These are phyloP conservation scores for Aspergillus hortae DNA, from an alignment of 2,329 filamentous ascomycete species.

Conservation along the genomic window DNA sequence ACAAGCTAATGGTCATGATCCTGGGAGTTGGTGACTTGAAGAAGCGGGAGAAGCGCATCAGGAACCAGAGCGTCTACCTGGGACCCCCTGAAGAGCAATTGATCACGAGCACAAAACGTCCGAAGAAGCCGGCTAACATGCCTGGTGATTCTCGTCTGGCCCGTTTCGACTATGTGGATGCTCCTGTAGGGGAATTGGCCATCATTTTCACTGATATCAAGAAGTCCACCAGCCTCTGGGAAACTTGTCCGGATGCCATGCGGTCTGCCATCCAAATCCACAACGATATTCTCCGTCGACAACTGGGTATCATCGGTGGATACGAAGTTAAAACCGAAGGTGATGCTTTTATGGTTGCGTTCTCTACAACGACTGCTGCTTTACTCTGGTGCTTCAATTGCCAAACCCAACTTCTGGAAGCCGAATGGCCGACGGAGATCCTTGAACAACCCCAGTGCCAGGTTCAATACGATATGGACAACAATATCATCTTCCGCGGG, in stretches of 20 bases:
- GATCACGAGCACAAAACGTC: slow-evolving; percentile 61
- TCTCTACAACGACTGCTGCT: slow-evolving; percentile 91
- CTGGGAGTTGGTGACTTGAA: slow-evolving; percentile 89
- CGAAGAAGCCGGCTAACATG: slow-evolving; percentile 55
- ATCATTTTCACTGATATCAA: slow-evolving; percentile 99
- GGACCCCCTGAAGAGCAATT: slow-evolving; percentile 65
- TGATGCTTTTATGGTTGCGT: slow-evolving; percentile 98
- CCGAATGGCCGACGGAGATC: slow-evolving; percentile 91
- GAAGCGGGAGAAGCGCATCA: slow-evolving; percentile 69
- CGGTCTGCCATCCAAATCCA: slow-evolving; percentile 94
- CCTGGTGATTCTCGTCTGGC: slow-evolving; percentile 82
- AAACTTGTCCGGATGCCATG: slow-evolving; percentile 93
- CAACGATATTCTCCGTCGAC: slow-evolving; percentile 93
- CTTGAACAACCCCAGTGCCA: slow-evolving; percentile 81
- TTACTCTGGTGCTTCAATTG: slow-evolving; percentile 96
- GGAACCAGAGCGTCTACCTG: slow-evolving; percentile 81
- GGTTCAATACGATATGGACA: slow-evolving; percentile 76
- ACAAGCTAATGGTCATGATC: slow-evolving; percentile 99
- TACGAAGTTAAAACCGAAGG: slow-evolving; percentile 99
- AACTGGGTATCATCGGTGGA: slow-evolving; percentile 87
- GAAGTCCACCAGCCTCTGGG: slow-evolving; percentile 94
- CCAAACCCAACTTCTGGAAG: slow-evolving; percentile 80
- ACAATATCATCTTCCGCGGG: slow-evolving; percentile 86
- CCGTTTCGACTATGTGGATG: slow-evolving; percentile 85
- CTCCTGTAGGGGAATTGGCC: slow-evolving; percentile 83